These are phyloP conservation scores for Kuraishia floccosa DNA, from an alignment of 805 yeast genomes.

Conservation along the genomic window DNA sequence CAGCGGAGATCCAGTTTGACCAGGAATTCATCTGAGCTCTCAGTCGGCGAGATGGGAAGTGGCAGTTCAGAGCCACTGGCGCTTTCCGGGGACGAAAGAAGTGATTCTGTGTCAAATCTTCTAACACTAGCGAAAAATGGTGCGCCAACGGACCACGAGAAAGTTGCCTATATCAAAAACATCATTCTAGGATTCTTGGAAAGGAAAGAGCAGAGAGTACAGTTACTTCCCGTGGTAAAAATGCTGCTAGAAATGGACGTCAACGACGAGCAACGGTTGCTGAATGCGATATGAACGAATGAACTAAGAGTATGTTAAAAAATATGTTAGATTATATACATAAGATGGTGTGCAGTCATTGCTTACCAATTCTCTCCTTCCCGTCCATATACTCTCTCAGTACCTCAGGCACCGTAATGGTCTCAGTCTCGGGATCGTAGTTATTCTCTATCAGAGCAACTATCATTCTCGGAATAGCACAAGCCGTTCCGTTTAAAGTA, in stretches of 20 bases:
- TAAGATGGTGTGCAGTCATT: no score
- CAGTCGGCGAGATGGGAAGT: not conserved
- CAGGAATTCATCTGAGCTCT: not conserved
- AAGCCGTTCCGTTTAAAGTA: slow-evolving; percentile 90
- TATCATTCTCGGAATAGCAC: slow-evolving; percentile 89
- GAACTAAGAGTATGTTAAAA: no score
- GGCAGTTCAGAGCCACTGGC: not conserved
- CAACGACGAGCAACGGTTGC: slow-evolving; percentile 65
- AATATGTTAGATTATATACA: no score
- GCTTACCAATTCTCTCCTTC: slow-evolving; percentile 21
- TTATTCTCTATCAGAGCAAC: slow-evolving; percentile 83
- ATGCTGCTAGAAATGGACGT: slow-evolving; percentile 58
- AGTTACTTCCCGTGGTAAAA: slow-evolving; percentile 76
- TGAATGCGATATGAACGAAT: slow-evolving; percentile 37
- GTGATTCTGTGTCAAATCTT: no score
- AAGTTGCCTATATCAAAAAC: slow-evolving; percentile 74
- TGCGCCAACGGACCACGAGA: slow-evolving; percentile 20
- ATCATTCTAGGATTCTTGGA: slow-evolving; percentile 87
- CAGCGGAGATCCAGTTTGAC: not conserved
- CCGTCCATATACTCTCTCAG: slow-evolving; percentile 67
- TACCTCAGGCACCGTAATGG: slow-evolving; percentile 55
- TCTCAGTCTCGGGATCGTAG: slow-evolving; percentile 46
- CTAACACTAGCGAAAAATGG: slow-evolving; percentile 9
- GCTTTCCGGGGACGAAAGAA: slow-evolving; percentile 8
- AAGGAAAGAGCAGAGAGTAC: slow-evolving; percentile 83